Evolutionary conservation across 169 alveolate genomes (phyloP).

Genomic region (Fabrea salina): DNA sequence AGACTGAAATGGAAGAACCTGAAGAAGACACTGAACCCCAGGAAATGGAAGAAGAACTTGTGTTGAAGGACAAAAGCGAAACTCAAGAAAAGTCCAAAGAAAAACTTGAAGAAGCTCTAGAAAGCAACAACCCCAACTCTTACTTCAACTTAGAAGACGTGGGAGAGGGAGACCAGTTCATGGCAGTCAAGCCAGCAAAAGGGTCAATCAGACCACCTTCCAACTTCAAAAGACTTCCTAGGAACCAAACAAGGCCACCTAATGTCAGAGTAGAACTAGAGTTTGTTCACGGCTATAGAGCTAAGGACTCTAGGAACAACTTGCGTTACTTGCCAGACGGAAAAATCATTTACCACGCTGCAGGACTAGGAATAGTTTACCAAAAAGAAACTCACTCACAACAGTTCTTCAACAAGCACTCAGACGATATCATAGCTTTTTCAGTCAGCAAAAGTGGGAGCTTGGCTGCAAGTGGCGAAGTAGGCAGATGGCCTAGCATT

Average conservation of each 20-base stretch:
- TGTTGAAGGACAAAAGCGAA: slow-evolving; percentile 23
- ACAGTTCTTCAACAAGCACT: slow-evolving; percentile 62
- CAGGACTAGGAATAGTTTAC: slow-evolving; percentile 68
- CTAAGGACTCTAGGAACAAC: slow-evolving; percentile 77
- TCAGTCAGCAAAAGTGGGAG: slow-evolving; percentile 51
- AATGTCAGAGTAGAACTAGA: slow-evolving; percentile 57
- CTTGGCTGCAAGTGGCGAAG: slow-evolving; percentile 82
- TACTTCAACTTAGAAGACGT: slow-evolving; percentile 54
- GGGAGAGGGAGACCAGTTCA: slow-evolving; percentile 75
- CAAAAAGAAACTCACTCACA: slow-evolving; percentile 35
- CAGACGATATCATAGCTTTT: slow-evolving; percentile 71
- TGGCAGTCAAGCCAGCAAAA: slow-evolving; percentile 77
- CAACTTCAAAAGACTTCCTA: slow-evolving; percentile 51
- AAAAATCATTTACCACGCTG: slow-evolving; percentile 73
- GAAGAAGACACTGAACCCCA: slow-evolving; percentile 25
- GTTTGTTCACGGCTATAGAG: slow-evolving; percentile 83
- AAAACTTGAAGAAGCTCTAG: background rate
- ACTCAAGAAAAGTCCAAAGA: background rate
- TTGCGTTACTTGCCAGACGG: slow-evolving; percentile 60
- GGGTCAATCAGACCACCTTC: slow-evolving; percentile 72
- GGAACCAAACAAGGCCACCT: slow-evolving; percentile 65
- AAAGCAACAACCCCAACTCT: slow-evolving; percentile 30
- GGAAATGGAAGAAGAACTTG: slow-evolving; percentile 7
- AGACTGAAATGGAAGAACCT: slow-evolving; percentile 69
- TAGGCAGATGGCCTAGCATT: slow-evolving; percentile 61